Conservation (phyloP, 768 basidiomycete genomes). For the Naematelia encephala region DNA sequence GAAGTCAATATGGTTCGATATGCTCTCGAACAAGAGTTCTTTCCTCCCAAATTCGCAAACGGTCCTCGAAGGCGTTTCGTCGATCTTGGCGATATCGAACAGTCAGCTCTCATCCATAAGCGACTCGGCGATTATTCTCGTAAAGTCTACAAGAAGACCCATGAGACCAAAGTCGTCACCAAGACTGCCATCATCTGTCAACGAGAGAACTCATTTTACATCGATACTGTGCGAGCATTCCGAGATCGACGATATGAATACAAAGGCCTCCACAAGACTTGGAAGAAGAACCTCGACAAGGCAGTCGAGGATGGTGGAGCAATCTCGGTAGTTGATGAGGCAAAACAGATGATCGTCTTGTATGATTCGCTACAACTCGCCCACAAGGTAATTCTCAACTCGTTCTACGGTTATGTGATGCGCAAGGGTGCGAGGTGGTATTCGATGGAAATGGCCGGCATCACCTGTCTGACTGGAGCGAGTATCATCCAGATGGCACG, state of each 20-base stretch:
- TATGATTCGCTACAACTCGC: conserved; percentile 98
- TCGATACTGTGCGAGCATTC: conserved; percentile 95
- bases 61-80: conserved; percentile 73
- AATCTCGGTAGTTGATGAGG: conserved; percentile 86
- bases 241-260: conserved; percentile 98
- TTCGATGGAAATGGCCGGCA: conserved; percentile 99
- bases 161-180: conserved; percentile 91
- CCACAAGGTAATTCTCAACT: conserved; percentile 99
- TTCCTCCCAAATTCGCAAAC: conserved; percentile 74
- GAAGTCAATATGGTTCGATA: conserved; percentile 99
- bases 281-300: conserved; percentile 95
- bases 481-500: conserved; percentile 99
- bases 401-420: conserved; percentile 99
- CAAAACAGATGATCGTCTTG: conserved; percentile 97
- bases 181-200: conserved; percentile 96
- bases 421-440: conserved; percentile 98
- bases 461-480: conserved; percentile 95
- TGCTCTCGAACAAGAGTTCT: conserved; percentile 88
- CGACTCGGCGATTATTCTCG: conserved; percentile 97
- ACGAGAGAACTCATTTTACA: conserved; percentile 96
- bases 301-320: conserved; percentile 65
- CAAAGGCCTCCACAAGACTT: conserved; percentile 96
- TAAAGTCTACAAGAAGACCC: conserved; percentile 97
- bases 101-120: conserved; percentile 88
- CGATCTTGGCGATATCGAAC: conserved; percentile 78